Evolutionary conservation across 441 rosid species (phyloP), one percentile per base, ranked within the genome.

Genomic region (Gossypium davidsonii): DNA sequence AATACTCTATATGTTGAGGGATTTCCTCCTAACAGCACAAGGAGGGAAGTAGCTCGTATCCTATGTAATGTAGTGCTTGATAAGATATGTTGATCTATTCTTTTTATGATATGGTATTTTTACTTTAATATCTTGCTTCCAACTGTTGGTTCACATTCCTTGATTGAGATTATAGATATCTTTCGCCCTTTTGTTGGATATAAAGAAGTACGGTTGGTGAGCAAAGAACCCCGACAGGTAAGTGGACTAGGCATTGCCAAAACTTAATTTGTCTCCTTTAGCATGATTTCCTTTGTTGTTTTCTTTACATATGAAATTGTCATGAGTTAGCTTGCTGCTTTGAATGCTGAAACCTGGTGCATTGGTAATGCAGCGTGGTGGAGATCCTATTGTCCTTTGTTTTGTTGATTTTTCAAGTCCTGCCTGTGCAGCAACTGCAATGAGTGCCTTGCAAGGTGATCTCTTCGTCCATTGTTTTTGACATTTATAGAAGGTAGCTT

Each of bases 361-460:
- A 53, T 34, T 11, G 25, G 55, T 61, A 34, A 75, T 83, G 89
- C 89, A 89, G 96, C 91, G 94, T n/a, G 88, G 90, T 12, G 94
- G 96, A 59, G 94, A 90, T 74, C 91, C 89, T 73, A 79, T 93
- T 76, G 85, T 91, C 73, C 93, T 92, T 70, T 91, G 97, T 78
- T 91, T 89, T 80, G 98, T 93, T 70, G 98, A 93, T 79, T 93
- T 93, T 76, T 83, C 74, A 52, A 84, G 74, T 83, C 87, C 97
- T 57, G 94, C 96, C 14, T 93, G 96, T 74, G 98, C 98, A 26
- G 98, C 96, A 6, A 90, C 98, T 71, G 95, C 98, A 55, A 77
- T 93, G 83, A 91, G 90, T 73, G 89, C 97, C 46, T 88, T 92
- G 85, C 96, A 92, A 90, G 96, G 98, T 90, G 72, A 81, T 73